These are phyloP conservation scores for Debaryomyces prosopidis DNA, from an alignment of 805 yeast genomes.

Conservation along the genomic window DNA sequence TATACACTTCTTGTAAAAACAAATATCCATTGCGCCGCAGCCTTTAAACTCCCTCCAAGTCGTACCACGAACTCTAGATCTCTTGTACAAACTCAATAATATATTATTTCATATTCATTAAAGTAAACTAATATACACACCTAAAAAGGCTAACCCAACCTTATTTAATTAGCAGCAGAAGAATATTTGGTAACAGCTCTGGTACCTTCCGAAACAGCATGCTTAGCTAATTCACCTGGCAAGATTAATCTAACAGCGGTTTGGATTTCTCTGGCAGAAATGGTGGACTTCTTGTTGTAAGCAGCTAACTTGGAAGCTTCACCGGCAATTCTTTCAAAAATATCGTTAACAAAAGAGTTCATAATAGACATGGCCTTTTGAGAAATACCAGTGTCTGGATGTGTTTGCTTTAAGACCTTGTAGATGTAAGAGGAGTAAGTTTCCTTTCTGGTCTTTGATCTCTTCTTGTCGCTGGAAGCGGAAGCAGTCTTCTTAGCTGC, in stretches of 20 bases:
- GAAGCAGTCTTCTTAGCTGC: slow-evolving; percentile 86
- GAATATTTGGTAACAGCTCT: slow-evolving; percentile 97
- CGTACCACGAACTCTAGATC: not conserved
- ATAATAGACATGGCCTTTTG: slow-evolving; percentile 98
- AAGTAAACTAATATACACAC: slow-evolving; percentile 14
- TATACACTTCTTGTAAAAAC: no score
- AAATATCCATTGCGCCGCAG: not conserved
- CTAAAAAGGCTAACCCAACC: slow-evolving; percentile 7
- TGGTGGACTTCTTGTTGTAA: slow-evolving; percentile 97
- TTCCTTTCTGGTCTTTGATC: slow-evolving; percentile 95
- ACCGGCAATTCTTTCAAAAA: slow-evolving; percentile 95
- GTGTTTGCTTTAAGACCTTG: slow-evolving; percentile 98
- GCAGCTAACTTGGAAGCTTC: slow-evolving; percentile 99
- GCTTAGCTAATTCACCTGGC: slow-evolving; percentile 98
- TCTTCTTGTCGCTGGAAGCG: slow-evolving; percentile 80
- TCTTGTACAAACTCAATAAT: not conserved
- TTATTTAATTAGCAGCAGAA: slow-evolving; percentile 49
- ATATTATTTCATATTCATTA: slow-evolving; percentile 11
- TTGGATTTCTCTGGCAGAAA: slow-evolving; percentile 97
- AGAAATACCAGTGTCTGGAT: slow-evolving; percentile 99
- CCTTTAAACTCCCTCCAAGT: not conserved
- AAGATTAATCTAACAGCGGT: slow-evolving; percentile 97
- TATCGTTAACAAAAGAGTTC: slow-evolving; percentile 98
- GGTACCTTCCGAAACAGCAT: slow-evolving; percentile 98
- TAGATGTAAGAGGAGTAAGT: slow-evolving; percentile 97